Percentiles rank a stretch among this genome's conserved stretches.
phyloP scores from a whole-genome alignment of 1,139 yeast species.

The Protomyces arabidopsidicola region DNA sequence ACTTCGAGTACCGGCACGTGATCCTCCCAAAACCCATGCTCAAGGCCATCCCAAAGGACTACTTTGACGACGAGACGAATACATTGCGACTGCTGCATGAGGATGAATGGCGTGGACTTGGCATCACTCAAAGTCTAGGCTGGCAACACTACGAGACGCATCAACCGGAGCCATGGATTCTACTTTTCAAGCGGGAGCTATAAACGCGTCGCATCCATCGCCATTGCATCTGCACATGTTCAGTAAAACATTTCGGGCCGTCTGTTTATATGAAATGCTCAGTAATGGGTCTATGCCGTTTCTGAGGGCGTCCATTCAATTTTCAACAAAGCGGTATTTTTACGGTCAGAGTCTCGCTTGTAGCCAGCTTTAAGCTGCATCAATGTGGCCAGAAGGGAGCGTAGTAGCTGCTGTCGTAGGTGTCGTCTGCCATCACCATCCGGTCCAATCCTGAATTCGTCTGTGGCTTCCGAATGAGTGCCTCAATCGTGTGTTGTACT shows the following conservation, averaged over 20 bases:
- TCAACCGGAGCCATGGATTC: slow-evolving; percentile 96
- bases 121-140: slow-evolving; percentile 93
- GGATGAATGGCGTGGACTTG: slow-evolving; percentile 98
- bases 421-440: slow-evolving; percentile 14
- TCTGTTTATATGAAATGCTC: background rate
- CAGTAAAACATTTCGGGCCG: background rate
- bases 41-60: slow-evolving; percentile 91
- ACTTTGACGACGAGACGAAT: slow-evolving; percentile 91
- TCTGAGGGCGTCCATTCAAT: background rate
- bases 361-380: background rate
- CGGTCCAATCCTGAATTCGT: background rate
- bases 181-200: slow-evolving; percentile 59
- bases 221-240: slow-evolving; percentile 7
- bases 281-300: background rate
- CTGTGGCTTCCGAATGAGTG: slow-evolving; percentile 3
- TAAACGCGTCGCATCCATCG: background rate
- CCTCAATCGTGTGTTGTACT: background rate
- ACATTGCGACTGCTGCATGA: slow-evolving; percentile 84
- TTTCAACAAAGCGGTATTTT: slow-evolving; percentile 6
- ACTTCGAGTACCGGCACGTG: slow-evolving; percentile 85
- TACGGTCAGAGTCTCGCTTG: background rate
- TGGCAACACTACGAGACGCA: slow-evolving; percentile 99
- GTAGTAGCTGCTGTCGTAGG: slow-evolving; percentile 9
- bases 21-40: slow-evolving; percentile 95
- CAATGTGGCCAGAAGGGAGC: background rate